Evolutionary conservation across 2,329 filamentous ascomycete species (phyloP), one percentile per base, ranked within the genome.

Genomic region (Raffaelea deltoideospora): DNA sequence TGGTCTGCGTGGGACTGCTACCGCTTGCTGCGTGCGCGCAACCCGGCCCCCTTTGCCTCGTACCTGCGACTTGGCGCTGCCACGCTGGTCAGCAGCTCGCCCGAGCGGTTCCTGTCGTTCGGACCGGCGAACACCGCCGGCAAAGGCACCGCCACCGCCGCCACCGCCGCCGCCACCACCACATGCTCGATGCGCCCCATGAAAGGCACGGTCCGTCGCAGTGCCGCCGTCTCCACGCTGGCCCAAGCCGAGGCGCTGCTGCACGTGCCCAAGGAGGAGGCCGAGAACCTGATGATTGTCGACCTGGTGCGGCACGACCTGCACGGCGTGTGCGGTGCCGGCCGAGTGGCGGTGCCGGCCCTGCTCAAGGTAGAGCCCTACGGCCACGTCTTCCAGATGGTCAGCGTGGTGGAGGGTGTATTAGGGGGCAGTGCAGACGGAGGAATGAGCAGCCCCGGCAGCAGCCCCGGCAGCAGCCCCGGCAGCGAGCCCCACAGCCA

Each of bases 231-330:
- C 0, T 53, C 79, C 27, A 90, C 79, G 0, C 64, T 80, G n/a
- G 69, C 67, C 5, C 69, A 81, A 48, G 87, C 88, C 1, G 74
- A 78, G 42, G 60, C 62, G 21, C 72, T 92, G 28, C 69, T 95
- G 13, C 73, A 79, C 39, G 70, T 83, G 0, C 79, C 82, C 18
- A 96, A 96, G 54, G 90, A 96, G 55, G 77, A 83, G 48, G 88
- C 88, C 0, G 88, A 96, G 61, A 96, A 96, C 51, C 69, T 96
- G 19, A 96, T 96, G 90, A 95, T 96, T 48, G 87, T 94, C 3
- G 88, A 96, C 54, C 66, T 96, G 1, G 90, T 95, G n/a, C 73
- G 88, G 0, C 88, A 96, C 51, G 88, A 96, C 54, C 64, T 96
- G 11, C 81, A 92, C 55, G 75, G 78, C n/a, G 76, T 93, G 9